These are phyloP conservation scores for Lithospermum erythrorhizon DNA, from an alignment of 257 asterid genomes.

Conservation along the genomic window DNA sequence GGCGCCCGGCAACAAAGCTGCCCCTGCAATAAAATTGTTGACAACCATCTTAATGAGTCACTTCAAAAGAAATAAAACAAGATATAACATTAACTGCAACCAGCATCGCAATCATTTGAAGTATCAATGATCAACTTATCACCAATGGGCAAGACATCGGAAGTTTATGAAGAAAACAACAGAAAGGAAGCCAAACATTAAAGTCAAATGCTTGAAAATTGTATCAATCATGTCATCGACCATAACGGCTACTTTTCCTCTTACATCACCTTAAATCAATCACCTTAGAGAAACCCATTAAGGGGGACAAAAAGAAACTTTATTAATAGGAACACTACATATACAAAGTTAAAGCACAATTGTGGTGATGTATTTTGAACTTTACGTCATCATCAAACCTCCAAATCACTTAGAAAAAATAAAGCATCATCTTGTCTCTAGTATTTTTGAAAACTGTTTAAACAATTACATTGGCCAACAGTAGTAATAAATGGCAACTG, in stretches of 20 bases:
- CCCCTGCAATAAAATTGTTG: constrained; percentile 85
- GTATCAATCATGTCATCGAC: constrained; percentile 96
- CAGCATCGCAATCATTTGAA: neutral
- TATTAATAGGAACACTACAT: neutral
- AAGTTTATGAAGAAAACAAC: neutral
- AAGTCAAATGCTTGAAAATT: constrained; percentile 30
- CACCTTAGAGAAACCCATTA: constrained; percentile 34
- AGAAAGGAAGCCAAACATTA: no score
- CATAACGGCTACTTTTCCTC: constrained; percentile 88
- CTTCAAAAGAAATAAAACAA: neutral
- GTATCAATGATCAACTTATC: neutral
- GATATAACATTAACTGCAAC: neutral
- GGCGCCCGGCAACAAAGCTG: constrained; percentile 86
- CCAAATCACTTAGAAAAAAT: neutral
- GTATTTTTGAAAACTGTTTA: neutral
- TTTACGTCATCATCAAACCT: no score
- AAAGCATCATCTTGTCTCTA: neutral
- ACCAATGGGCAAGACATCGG: neutral
- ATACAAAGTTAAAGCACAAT: neutral
- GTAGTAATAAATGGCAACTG: constrained; percentile 6
- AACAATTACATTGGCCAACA: neutral
- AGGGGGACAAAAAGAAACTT: constrained; percentile 4
- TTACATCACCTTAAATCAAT: constrained; percentile 93
- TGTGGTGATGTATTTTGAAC: no score
- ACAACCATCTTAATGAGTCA: constrained; percentile 8